Conservation (phyloP, 176 grass and related monocot species). For the Oropetium thomaeum region DNA sequence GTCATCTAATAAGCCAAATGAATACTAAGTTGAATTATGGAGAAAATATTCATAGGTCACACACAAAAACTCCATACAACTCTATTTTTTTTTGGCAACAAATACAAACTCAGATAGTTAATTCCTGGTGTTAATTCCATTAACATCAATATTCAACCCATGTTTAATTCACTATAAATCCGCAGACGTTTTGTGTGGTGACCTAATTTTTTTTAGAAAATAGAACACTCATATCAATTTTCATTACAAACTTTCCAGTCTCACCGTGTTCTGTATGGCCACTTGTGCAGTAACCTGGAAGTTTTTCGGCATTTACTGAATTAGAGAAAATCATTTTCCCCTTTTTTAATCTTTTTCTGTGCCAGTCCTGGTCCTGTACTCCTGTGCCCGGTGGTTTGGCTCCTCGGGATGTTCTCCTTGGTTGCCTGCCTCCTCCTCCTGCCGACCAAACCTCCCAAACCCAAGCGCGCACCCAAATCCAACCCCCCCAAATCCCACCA, state of each 20-base stretch:
- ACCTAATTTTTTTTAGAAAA: too few species aligned
- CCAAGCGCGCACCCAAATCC: constrained; percentile 27
- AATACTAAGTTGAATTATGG: background rate
- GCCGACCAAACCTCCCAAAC: constrained; percentile 39
- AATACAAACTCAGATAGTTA: too few species aligned
- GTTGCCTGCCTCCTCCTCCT: constrained; percentile 2
- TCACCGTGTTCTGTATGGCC: background rate
- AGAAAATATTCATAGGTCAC: background rate
- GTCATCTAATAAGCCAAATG: background rate
- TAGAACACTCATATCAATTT: background rate
- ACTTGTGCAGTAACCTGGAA: background rate
- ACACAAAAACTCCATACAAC: background rate
- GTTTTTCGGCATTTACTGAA: background rate
- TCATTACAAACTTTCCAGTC: background rate
- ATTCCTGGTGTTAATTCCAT: too few species aligned
- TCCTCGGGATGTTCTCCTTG: constrained; percentile 46
- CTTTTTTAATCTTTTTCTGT: background rate
- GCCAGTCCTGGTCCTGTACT: background rate
- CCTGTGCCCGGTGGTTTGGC: constrained; percentile 24
- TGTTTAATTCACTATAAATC: background rate
- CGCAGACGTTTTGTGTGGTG: background rate
- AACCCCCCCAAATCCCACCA: constrained; percentile 32
- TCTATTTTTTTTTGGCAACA: too few species aligned
- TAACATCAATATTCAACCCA: too few species aligned
- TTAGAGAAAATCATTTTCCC: background rate